Conservation (phyloP, 768 basidiomycete genomes). For the Cubamyces sp. region DNA sequence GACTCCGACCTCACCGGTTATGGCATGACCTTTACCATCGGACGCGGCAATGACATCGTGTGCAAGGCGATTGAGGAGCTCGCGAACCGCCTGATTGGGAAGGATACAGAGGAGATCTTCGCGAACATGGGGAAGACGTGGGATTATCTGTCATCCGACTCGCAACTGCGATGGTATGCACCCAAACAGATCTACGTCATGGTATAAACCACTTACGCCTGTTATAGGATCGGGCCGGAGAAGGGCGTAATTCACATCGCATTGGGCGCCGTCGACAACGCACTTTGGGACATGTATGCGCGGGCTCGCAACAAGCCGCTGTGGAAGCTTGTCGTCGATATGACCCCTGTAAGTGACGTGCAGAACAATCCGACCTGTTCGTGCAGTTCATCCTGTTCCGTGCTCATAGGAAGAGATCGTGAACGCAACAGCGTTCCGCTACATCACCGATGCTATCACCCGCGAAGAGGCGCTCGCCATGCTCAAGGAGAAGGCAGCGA, state of each 20-base stretch:
- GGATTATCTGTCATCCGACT: constrained; percentile 85
- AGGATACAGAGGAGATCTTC: constrained; percentile 81
- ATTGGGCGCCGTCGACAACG: constrained; percentile 87
- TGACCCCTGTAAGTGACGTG: constrained; percentile 61
- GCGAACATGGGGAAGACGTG: constrained; percentile 90
- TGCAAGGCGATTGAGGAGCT: constrained; percentile 81
- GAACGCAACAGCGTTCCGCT: constrained; percentile 75
- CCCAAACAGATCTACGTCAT: neutral
- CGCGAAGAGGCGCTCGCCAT: constrained; percentile 86
- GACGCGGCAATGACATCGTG: constrained; percentile 94
- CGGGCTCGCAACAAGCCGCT: constrained; percentile 80
- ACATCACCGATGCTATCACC: constrained; percentile 93
- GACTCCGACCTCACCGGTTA: constrained; percentile 75
- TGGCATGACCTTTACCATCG: constrained; percentile 95
- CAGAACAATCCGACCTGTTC: neutral
- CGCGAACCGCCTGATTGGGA: constrained; percentile 80
- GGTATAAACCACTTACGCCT: neutral
- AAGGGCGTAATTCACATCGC: constrained; percentile 96
- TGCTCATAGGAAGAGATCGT: constrained; percentile 72
- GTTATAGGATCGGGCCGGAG: constrained; percentile 83
- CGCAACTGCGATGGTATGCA: constrained; percentile 86
- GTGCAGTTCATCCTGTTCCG: neutral
- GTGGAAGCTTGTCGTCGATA: constrained; percentile 93
- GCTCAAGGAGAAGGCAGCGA: constrained; percentile 74
- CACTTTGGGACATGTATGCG: constrained; percentile 93